phyloP scores from a whole-genome alignment of 2,329 filamentous ascomycete species.

The Leptographium wingfieldii region DNA sequence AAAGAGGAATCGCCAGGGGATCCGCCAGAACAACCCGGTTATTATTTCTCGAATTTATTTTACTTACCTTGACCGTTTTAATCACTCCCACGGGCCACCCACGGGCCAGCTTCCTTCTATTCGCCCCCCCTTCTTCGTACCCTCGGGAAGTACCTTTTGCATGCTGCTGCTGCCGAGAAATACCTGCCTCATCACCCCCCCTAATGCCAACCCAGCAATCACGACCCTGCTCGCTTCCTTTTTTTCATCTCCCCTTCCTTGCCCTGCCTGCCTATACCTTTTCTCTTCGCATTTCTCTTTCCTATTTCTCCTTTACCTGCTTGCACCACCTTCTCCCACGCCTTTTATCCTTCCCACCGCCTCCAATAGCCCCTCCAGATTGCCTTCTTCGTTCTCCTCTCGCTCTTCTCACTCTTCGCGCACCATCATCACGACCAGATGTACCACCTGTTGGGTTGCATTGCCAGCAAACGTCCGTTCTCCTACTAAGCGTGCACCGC shows the following conservation, averaged over 20 bases:
- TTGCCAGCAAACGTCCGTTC: background rate
- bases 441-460: background rate
- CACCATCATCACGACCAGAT: background rate
- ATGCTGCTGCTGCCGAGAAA: background rate
- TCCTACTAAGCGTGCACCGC: background rate
- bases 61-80: conserved; percentile 6
- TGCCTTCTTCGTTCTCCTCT: background rate
- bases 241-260: conserved; percentile 3
- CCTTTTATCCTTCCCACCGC: background rate
- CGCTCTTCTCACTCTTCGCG: background rate
- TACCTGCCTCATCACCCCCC: background rate
- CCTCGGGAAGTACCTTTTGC: background rate
- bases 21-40: conserved; percentile 4
- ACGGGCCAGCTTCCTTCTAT: background rate
- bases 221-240: background rate
- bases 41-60: conserved; percentile 1
- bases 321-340: background rate
- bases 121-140: background rate
- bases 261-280: background rate
- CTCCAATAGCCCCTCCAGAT: background rate
- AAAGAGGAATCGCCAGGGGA: background rate
- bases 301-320: background rate
- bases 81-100: conserved; percentile 1
- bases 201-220: conserved; percentile 1
- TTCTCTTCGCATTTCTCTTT: background rate